Percentiles rank a stretch among this genome's conserved stretches.
Evolutionary conservation across 2,329 filamentous ascomycete genomes (phyloP).

Genomic region (Sclerotinia spermophila): DNA sequence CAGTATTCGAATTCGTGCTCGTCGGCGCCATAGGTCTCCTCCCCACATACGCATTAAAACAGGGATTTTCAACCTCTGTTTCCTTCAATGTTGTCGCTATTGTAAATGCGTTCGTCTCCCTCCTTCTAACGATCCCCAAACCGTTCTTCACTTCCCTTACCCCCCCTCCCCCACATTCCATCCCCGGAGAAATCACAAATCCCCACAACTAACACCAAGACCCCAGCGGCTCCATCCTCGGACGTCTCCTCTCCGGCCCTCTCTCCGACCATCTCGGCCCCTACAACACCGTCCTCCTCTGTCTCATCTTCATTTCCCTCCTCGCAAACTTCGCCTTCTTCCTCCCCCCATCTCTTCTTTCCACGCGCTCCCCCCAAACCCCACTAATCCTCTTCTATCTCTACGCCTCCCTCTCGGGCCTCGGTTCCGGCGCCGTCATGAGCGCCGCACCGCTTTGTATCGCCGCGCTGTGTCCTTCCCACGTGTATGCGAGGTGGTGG

Average conservation of each 20-base stretch:
- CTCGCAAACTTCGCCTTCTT: not conserved
- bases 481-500: conserved; percentile 34
- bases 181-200: conserved; percentile 16
- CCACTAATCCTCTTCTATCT: conserved; percentile 30
- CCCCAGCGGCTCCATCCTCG: conserved; percentile 1
- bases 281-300: conserved; percentile 25
- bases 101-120: conserved; percentile 59
- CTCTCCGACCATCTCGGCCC: conserved; percentile 24
- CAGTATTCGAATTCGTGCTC: conserved; percentile 64
- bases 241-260: conserved; percentile 26
- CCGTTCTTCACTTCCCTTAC: not conserved
- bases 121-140: not conserved
- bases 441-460: conserved; percentile 35
- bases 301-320: conserved; percentile 28
- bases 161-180: conserved; percentile 28
- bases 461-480: conserved; percentile 33
- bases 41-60: conserved; percentile 66
- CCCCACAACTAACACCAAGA: conserved; percentile 27
- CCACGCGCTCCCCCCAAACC: not conserved
- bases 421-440: conserved; percentile 34
- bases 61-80: conserved; percentile 62
- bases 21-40: conserved; percentile 81
- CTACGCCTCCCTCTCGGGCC: conserved; percentile 34
- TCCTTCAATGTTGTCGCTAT: conserved; percentile 78
- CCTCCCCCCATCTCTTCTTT: not conserved